Evolutionary conservation across 148 eudicot genomes (phyloP).

Genomic region (Rhododendron vialii): DNA sequence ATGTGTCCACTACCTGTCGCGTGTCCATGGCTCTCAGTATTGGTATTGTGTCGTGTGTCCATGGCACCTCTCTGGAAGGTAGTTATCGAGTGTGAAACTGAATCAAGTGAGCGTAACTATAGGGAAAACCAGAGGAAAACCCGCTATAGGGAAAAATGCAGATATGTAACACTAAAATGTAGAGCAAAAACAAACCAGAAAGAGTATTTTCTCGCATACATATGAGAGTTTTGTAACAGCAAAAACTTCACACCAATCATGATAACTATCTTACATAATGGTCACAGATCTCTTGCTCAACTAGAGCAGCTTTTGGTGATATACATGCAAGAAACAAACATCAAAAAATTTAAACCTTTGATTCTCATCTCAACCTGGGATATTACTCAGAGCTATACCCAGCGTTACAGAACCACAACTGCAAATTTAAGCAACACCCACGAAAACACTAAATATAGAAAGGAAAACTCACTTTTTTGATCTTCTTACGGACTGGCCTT

Average conservation of each 20-base stretch:
- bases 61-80: neutral
- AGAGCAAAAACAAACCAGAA: neutral
- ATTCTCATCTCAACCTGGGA: constrained; percentile 1
- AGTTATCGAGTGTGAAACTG: neutral
- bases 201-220: neutral
- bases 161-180: neutral
- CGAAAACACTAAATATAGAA: neutral
- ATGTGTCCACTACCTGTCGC: neutral
- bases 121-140: neutral
- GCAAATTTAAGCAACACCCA: neutral
- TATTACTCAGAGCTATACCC: neutral
- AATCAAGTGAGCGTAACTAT: neutral
- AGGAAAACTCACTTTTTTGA: constrained; percentile 23
- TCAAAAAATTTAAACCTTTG: neutral
- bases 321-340: neutral
- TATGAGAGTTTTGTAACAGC: neutral
- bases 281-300: constrained; percentile 9
- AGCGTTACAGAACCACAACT: neutral
- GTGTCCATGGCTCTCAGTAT: neutral
- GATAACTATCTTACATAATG: constrained; percentile 10
- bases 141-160: neutral
- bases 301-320: neutral
- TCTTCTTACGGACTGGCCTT: constrained; percentile 24
- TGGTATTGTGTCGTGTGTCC: neutral
- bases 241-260: neutral